These are phyloP conservation scores for Tetrahymena borealis DNA, from an alignment of 73 alveolate species.

Conservation along the genomic window DNA sequence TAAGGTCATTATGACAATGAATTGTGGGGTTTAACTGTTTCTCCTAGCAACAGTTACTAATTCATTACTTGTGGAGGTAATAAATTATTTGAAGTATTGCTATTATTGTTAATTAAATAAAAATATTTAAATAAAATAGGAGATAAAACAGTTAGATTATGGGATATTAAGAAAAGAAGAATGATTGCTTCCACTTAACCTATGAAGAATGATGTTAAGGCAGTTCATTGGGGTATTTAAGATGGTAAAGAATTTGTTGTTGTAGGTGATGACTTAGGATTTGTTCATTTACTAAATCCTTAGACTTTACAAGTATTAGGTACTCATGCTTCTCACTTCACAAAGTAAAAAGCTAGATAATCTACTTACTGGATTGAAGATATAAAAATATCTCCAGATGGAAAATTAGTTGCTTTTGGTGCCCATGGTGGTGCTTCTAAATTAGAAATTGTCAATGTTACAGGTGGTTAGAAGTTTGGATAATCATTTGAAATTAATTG, in stretches of 20 bases:
- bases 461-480: slow-evolving; percentile 53
- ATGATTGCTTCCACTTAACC: slow-evolving; percentile 54
- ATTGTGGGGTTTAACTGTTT: slow-evolving; percentile 78
- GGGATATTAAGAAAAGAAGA: slow-evolving; percentile 69
- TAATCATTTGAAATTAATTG: slow-evolving; percentile 64
- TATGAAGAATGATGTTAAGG: slow-evolving; percentile 75
- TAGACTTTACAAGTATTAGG: slow-evolving; percentile 52
- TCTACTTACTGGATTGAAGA: slow-evolving; percentile 92
- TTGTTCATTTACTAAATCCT: slow-evolving; percentile 70
- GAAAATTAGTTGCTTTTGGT: slow-evolving; percentile 82
- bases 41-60: slow-evolving; percentile 46
- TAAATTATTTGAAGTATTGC: no score
- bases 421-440: slow-evolving; percentile 95
- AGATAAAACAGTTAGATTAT: slow-evolving; percentile 80
- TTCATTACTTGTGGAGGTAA: neutral
- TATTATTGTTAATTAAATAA: neutral
- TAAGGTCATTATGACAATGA: slow-evolving; percentile 72
- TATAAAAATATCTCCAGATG: slow-evolving; percentile 87
- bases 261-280: slow-evolving; percentile 83
- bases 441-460: slow-evolving; percentile 73
- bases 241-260: slow-evolving; percentile 47
- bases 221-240: slow-evolving; percentile 67
- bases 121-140: slow-evolving; percentile 25
- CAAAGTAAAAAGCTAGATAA: slow-evolving; percentile 46
- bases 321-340: slow-evolving; percentile 62